Conservation (phyloP, 2,329 filamentous ascomycete species). For the Claviceps paspali region DNA sequence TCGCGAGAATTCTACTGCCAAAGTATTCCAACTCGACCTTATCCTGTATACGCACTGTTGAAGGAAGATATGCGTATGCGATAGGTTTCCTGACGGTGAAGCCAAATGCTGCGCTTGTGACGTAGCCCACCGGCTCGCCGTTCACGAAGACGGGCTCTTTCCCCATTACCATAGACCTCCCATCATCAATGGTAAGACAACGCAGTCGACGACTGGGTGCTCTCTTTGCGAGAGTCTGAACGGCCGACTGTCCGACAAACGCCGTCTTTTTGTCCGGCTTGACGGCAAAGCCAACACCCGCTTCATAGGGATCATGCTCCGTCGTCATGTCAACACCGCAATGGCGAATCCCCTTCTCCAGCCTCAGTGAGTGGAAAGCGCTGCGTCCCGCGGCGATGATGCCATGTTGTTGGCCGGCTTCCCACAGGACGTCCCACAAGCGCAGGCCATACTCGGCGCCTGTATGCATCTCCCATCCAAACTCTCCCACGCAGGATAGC, state of each 20-base stretch:
- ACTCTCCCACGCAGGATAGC: conserved; percentile 45
- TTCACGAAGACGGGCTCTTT: conserved; percentile 44
- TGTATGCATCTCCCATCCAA: conserved; percentile 47
- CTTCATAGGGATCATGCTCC: conserved; percentile 45
- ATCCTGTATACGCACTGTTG: conserved; percentile 28
- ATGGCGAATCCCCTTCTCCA: conserved; percentile 44
- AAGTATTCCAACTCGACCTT: conserved; percentile 48
- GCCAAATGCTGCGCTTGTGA: conserved; percentile 46
- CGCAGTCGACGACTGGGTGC: conserved; percentile 22
- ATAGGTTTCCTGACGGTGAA: conserved; percentile 43
- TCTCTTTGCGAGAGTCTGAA: conserved; percentile 25
- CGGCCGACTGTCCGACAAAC: conserved; percentile 36
- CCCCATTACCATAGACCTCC: conserved; percentile 39
- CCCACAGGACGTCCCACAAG: conserved; percentile 43
- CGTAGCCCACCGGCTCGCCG: conserved; percentile 34
- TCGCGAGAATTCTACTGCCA: conserved; percentile 35
- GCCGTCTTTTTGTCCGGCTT: conserved; percentile 25
- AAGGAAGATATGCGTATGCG: conserved; percentile 42
- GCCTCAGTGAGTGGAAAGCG: conserved; percentile 40
- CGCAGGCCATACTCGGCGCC: conserved; percentile 41
- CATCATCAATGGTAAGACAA: conserved; percentile 40
- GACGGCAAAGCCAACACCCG: conserved; percentile 36
- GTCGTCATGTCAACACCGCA: conserved; percentile 44
- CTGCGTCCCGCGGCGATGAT: conserved; percentile 41
- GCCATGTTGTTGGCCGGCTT: conserved; percentile 37